Percentiles rank a stretch among this genome's conserved stretches.
These are phyloP conservation scores for Sodiomyces alkalinus DNA, from an alignment of 2,329 filamentous ascomycete genomes.

Conservation along the genomic window DNA sequence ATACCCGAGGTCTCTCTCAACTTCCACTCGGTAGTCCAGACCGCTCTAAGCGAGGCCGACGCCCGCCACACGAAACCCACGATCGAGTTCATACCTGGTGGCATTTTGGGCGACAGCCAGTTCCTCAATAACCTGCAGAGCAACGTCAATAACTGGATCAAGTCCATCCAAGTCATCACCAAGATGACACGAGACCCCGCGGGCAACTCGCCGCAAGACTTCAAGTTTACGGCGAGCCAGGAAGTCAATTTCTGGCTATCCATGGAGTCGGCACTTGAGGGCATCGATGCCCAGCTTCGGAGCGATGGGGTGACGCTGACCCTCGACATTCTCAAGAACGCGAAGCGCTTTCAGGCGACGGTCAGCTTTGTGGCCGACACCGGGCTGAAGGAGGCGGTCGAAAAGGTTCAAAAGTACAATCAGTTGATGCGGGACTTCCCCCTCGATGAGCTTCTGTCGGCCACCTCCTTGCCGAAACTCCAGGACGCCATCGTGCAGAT, in stretches of 20 bases:
- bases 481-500: constrained; percentile 81
- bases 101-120: constrained; percentile 71
- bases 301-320: constrained; percentile 84
- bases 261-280: constrained; percentile 86
- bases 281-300: constrained; percentile 75
- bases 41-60: constrained; percentile 64
- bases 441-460: constrained; percentile 83
- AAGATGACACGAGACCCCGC: constrained; percentile 78
- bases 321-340: constrained; percentile 87
- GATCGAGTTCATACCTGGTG: constrained; percentile 60
- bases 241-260: constrained; percentile 99
- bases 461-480: constrained; percentile 75
- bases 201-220: constrained; percentile 37
- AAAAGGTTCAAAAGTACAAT: constrained; percentile 96
- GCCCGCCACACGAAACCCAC: constrained; percentile 51
- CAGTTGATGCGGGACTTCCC: constrained; percentile 98
- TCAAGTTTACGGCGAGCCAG: constrained; percentile 62
- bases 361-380: constrained; percentile 96
- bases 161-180: constrained; percentile 92
- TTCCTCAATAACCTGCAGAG: constrained; percentile 91
- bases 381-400: constrained; percentile 86
- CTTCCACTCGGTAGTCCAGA: constrained; percentile 79
- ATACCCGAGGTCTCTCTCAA: constrained; percentile 83
- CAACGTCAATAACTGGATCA: constrained; percentile 95
- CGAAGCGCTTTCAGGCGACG: constrained; percentile 94